phyloP scores from a whole-genome alignment of 768 basidiomycete species.

The Phaffia australis region DNA sequence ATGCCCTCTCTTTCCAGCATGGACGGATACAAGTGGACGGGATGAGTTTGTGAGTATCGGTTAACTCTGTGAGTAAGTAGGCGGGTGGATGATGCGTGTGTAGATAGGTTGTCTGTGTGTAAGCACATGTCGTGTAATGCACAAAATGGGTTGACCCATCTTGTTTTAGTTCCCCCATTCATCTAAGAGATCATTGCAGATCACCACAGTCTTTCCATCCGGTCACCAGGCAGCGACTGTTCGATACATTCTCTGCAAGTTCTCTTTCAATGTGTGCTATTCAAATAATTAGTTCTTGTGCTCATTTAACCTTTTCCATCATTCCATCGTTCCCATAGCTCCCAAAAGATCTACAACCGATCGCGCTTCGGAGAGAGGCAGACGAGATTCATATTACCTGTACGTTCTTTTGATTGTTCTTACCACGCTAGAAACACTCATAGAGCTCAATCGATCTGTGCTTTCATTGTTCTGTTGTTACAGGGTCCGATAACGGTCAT shows the following conservation, averaged over 20 bases:
- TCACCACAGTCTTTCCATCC: constrained; percentile 78
- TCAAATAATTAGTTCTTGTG: not conserved
- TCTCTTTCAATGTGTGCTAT: not conserved
- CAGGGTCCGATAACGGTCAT: constrained; percentile 46
- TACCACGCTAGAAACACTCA: not conserved
- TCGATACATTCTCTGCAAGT: constrained; percentile 69
- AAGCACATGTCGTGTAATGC: no score
- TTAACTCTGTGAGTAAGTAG: no score
- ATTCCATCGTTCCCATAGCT: constrained; percentile 47
- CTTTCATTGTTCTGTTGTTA: constrained; percentile 46
- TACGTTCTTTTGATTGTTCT: constrained; percentile 37
- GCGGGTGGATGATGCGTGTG: no score
- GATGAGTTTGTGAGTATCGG: no score
- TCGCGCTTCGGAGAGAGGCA: constrained; percentile 46
- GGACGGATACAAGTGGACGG: no score
- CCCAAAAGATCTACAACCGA: constrained; percentile 58
- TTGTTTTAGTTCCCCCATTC: constrained; percentile 64
- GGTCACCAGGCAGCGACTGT: constrained; percentile 76
- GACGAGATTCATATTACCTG: constrained; percentile 68
- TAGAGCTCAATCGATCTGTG: not conserved
- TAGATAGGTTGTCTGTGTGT: no score
- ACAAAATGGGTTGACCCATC: no score
- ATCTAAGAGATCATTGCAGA: constrained; percentile 86
- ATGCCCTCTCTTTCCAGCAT: no score
- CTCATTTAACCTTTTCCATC: not conserved